Base-by-base conservation (phyloP, 1,284 basidiomycete genomes). In the Ceratobasidium sp. region DNA sequence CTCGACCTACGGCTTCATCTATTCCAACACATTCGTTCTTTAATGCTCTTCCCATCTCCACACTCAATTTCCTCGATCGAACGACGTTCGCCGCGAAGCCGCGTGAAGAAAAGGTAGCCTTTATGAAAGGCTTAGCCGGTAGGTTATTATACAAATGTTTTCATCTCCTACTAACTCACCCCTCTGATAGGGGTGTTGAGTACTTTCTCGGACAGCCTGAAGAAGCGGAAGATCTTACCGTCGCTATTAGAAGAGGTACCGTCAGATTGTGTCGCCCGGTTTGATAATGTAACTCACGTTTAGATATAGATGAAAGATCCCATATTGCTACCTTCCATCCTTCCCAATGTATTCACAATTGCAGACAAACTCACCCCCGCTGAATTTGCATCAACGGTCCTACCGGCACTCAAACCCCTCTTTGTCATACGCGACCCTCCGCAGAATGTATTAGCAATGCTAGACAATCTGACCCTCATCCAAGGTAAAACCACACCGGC, bases 291-390 rank as follows among this genome's bases (percentile, higher is more conserved):
- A 44, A 48, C 17, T 67, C n/a, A 52, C 59, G 64, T 48, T 57
- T 17, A 61, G 20, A 71, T 48, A 23, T 80, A 96, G 93, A 97
- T 97, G 95, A 98, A 96, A 89, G 96, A 98, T 83, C 91, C 90
- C 2, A 91, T 95, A 81, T 89, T 98, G 1, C 86, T 99, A 67
- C 97, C 98, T 1, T 98, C 98, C 84, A 94, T 99, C 79, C 87
- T 99, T n/a, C 97, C 97, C 0, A 98, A 98, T 84, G 94, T 99
- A n/a, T 98, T 99, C 83, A 90, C 91, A 77, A 99, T 99, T 79
- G 91, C 95, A 12, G 91, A 90, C 80, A 89, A 91, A 40, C 87
- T 99, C 61, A 91, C 92, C 23, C 89, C 95, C 48, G 84, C 89
- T 17, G 96, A 97, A 82, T 99, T 99, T 82, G 92, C 93, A 0